phyloP scores from a whole-genome alignment of 192 early-diverging fungal species.

The Dissophora ornata region DNA sequence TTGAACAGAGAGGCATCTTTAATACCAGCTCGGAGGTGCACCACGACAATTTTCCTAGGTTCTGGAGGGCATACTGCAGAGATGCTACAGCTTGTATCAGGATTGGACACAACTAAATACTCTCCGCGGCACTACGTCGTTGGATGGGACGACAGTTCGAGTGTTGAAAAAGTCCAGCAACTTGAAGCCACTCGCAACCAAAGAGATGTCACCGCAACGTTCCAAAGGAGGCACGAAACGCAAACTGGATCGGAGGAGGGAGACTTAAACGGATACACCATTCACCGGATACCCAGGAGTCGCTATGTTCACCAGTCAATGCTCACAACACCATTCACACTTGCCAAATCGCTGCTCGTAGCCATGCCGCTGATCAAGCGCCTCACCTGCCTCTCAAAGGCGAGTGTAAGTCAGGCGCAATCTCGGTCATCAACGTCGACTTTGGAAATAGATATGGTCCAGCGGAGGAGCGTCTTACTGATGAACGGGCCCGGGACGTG shows the following conservation, averaged over 20 bases:
- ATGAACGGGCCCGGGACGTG: constrained; percentile 53
- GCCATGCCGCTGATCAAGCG: constrained; percentile 40
- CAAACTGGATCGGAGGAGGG: no score
- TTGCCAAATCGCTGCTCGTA: constrained; percentile 59
- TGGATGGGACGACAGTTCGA: constrained; percentile 71
- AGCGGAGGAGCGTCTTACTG: constrained; percentile 19
- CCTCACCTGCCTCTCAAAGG: constrained; percentile 21
- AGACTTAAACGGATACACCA: constrained; percentile 37
- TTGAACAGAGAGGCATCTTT: not conserved
- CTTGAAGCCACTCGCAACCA: constrained; percentile 56
- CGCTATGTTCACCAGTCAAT: constrained; percentile 80
- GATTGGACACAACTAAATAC: constrained; percentile 69
- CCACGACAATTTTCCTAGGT: constrained; percentile 22
- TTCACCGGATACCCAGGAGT: constrained; percentile 74
- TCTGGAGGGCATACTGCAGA: constrained; percentile 93
- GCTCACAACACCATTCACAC: constrained; percentile 63
- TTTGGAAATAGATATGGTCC: not conserved
- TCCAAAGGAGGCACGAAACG: no score
- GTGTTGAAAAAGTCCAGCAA: constrained; percentile 63
- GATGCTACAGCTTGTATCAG: constrained; percentile 80
- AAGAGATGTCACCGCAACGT: constrained; percentile 6
- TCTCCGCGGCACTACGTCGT: constrained; percentile 78
- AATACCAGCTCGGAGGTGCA: constrained; percentile 1
- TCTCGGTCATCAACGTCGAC: constrained; percentile 2
- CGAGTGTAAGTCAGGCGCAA: constrained; percentile 8